Base-by-base conservation (phyloP, 768 basidiomycete species). In the Russula earlei region DNA sequence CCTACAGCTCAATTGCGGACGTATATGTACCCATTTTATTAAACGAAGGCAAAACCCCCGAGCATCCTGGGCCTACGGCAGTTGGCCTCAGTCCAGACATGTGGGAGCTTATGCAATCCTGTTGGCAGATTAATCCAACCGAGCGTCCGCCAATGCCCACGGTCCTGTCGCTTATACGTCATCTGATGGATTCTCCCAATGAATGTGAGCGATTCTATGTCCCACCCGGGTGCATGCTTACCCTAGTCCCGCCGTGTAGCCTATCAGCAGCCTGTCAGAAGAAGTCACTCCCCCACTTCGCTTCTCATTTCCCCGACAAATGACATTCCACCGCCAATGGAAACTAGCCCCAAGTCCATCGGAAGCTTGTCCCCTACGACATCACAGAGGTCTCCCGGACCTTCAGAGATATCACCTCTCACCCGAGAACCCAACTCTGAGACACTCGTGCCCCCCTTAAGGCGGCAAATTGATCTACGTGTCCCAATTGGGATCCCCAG, bases 21-120 rank as follows among this genome's bases (percentile, higher is more conserved):
- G 4, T 25, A 22, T 44, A 38, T 44, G 52, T 58, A 3, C 41
- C 52, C 25, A 7, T 44, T 44, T 41, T 54, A 20, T 25, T 58
- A 41, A 49, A 4, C 6, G 7, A 44, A 43, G 57, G 52, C 10
- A 38, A 14, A 54, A 34, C n/a, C 19, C 57, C 57, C 1, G 52
- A 36, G 19, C 15, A 58, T 5, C 57, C 47, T 17, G 52, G 36
- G 6, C 2, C 47, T 19, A 42, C 34, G n/a, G 36, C 25, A 37
- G 40, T 38, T 49, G 57, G 41, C 5, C 47, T 53, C 20, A 52
- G 24, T 24, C 34, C 40, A 14, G 49, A 20, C 17, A 58, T 58
- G 57, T 58, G 57, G 57, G 57, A 54, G 3, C 34, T 58, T 17
- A 53, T 58, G 52, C 33, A 49, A 43, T 54, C 42, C 3, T 58